A percentile compares a stretch with the other conserved stretches of the same genome.
These are phyloP conservation scores for Leccinum fibrillosum DNA, from an alignment of 768 basidiomycete species.

Conservation along the genomic window DNA sequence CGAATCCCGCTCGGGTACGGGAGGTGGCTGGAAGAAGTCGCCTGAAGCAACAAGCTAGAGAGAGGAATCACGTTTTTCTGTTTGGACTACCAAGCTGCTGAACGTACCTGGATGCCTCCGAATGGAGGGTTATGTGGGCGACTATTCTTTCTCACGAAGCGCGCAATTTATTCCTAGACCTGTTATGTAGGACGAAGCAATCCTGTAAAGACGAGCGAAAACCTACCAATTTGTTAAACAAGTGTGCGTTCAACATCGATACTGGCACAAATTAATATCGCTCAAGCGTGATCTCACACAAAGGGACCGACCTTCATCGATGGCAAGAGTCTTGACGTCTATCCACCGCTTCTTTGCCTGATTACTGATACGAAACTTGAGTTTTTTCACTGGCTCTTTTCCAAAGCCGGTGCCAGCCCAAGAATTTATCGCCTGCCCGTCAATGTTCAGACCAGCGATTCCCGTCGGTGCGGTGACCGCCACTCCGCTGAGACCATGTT, in stretches of 20 bases:
- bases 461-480: conserved; percentile 67
- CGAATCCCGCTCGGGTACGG: conserved; percentile 52
- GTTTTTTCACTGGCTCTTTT: conserved; percentile 40
- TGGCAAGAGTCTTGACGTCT: conserved; percentile 50
- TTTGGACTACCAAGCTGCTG: neutral
- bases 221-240: conserved; percentile 69
- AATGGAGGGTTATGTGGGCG: conserved; percentile 40
- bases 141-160: conserved; percentile 36
- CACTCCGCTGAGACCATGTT: conserved; percentile 26
- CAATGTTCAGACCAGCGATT: conserved; percentile 67
- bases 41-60: conserved; percentile 68
- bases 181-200: neutral
- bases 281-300: neutral
- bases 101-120: conserved; percentile 61
- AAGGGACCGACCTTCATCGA: conserved; percentile 62
- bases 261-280: conserved; percentile 36
- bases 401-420: conserved; percentile 65
- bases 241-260: conserved; percentile 69
- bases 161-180: conserved; percentile 36
- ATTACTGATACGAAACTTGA: conserved; percentile 37
- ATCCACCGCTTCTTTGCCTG: conserved; percentile 45
- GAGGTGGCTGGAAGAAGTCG: conserved; percentile 81
- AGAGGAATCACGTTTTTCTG: conserved; percentile 7
- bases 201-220: conserved; percentile 34
- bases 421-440: conserved; percentile 64